Conservation (phyloP, 345 rosid species). For the Salix exigua region DNA sequence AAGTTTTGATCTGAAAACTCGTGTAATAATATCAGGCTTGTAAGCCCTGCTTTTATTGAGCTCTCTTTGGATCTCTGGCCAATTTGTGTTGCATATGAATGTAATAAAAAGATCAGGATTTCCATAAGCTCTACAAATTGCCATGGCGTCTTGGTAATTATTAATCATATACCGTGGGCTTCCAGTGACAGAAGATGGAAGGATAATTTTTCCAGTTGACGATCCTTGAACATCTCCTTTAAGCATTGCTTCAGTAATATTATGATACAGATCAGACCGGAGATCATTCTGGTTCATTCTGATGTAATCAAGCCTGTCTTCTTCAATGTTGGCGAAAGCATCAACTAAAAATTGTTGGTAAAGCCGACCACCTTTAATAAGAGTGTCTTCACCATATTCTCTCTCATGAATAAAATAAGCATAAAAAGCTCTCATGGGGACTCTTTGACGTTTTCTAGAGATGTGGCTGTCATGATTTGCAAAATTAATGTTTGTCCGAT, state of each 20-base stretch:
- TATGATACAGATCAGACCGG: fast-evolving
- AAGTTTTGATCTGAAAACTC: too few relatives aligned
- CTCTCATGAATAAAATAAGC: background rate
- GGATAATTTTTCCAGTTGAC: background rate
- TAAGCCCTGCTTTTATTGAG: too few relatives aligned
- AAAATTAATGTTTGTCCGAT: background rate
- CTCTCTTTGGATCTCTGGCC: background rate
- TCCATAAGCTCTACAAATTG: background rate
- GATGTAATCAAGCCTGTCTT: background rate
- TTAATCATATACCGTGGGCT: background rate
- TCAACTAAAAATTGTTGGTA: background rate
- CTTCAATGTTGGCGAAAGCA: background rate
- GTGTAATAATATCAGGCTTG: background rate
- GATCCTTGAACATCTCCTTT: background rate
- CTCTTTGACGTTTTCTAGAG: too few relatives aligned
- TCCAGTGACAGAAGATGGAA: background rate
- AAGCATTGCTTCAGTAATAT: background rate
- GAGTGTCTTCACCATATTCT: fast-evolving
- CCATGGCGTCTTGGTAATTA: background rate
- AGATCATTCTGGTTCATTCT: background rate
- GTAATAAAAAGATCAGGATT: background rate
- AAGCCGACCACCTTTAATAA: background rate
- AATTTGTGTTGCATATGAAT: background rate
- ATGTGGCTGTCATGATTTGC: fast-evolving
- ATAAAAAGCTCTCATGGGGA: background rate